phyloP scores from a whole-genome alignment of 2,329 filamentous ascomycete genomes.

The Sclerotinia spermophila region DNA sequence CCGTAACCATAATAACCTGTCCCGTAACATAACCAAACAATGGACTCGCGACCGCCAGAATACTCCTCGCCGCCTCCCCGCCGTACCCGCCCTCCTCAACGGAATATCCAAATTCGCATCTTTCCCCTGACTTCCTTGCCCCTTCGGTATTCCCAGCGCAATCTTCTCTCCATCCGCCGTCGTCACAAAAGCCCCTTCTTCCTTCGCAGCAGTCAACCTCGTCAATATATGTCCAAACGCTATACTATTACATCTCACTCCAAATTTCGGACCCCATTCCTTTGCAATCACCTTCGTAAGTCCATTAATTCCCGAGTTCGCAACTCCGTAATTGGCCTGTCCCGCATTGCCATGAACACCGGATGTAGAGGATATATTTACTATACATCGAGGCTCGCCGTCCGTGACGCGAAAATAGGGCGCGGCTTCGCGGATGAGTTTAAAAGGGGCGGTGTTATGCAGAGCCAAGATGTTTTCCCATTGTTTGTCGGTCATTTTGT shows the following conservation, averaged over 20 bases:
- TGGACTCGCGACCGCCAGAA: conserved; percentile 77
- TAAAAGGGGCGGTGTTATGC: conserved; percentile 83
- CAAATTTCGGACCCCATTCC: conserved; percentile 83
- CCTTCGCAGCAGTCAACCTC: conserved; percentile 77
- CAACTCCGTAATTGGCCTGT: conserved; percentile 84
- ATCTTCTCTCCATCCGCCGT: conserved; percentile 74
- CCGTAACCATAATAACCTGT: conserved; percentile 83
- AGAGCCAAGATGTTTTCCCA: conserved; percentile 85
- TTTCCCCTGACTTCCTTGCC: conserved; percentile 44
- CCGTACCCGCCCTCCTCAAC: conserved; percentile 69
- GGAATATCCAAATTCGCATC: conserved; percentile 67
- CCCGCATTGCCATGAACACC: conserved; percentile 84
- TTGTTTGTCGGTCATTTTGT: conserved; percentile 89
- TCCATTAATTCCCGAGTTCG: conserved; percentile 79
- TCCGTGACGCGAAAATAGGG: conserved; percentile 87
- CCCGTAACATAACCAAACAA: conserved; percentile 81
- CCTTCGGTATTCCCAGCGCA: conserved; percentile 68
- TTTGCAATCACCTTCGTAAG: conserved; percentile 88
- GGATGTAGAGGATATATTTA: conserved; percentile 80
- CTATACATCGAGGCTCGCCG: conserved; percentile 70
- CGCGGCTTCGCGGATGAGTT: conserved; percentile 72
- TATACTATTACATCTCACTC: conserved; percentile 77
- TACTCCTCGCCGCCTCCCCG: conserved; percentile 74
- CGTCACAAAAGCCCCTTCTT: conserved; percentile 74
- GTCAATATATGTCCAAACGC: conserved; percentile 82